A percentile compares a stretch with the other conserved stretches of the same genome.
Conservation (phyloP, 2,329 filamentous ascomycete species). For the Metarhizium brunneum region DNA sequence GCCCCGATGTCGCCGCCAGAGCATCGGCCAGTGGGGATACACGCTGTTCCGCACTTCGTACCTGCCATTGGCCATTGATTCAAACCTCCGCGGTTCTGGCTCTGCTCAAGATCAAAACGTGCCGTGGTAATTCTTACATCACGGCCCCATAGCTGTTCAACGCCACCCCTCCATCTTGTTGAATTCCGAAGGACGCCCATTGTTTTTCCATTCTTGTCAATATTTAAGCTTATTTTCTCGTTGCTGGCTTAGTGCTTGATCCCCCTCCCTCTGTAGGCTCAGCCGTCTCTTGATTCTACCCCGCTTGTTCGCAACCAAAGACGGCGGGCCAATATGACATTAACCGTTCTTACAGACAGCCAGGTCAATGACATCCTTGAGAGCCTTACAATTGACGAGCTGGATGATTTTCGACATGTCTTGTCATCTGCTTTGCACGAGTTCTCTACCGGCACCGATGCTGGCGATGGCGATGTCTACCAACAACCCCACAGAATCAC, state of each 20-base stretch:
- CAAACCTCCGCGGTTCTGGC: no score
- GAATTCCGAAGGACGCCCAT: no score
- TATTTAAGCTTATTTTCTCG: neutral
- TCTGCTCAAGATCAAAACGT: neutral
- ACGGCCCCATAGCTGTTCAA: neutral
- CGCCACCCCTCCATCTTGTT: no score
- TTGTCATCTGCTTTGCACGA: slow-evolving; percentile 47
- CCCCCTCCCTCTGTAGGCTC: no score
- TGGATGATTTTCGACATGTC: slow-evolving; percentile 39
- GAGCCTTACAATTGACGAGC: slow-evolving; percentile 40
- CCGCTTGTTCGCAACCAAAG: neutral
- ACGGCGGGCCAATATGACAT: slow-evolving; percentile 33
- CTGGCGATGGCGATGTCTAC: slow-evolving; percentile 31
- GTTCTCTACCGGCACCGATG: slow-evolving; percentile 48
- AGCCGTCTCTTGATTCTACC: neutral
- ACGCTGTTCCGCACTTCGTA: neutral
- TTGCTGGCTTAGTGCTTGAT: no score
- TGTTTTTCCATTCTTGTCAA: neutral
- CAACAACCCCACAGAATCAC: slow-evolving; percentile 47
- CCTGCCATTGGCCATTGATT: no score
- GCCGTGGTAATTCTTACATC: neutral
- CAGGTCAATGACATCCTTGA: slow-evolving; percentile 47
- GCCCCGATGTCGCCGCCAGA: slow-evolving; percentile 1
- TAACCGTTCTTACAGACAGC: slow-evolving; percentile 49
- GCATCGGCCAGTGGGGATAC: neutral